phyloP scores from a whole-genome alignment of 257 asterid species.

The Ajuga chamaepitys region DNA sequence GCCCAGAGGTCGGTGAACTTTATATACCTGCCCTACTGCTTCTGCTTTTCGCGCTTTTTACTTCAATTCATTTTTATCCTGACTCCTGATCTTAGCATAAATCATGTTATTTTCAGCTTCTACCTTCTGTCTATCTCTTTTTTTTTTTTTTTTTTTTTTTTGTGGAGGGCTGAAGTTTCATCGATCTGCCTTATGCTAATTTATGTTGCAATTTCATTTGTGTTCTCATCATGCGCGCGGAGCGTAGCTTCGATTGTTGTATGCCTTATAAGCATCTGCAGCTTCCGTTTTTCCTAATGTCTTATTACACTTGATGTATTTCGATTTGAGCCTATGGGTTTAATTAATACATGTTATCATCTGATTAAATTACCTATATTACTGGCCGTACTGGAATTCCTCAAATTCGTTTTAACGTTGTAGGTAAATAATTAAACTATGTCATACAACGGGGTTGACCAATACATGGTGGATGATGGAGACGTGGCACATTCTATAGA shows the following conservation, averaged over 20 bases:
- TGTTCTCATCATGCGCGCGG: too few species aligned
- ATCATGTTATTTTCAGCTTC: not conserved
- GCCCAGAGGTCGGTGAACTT: conserved; percentile 3
- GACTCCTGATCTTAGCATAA: not conserved
- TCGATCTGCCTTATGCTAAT: not conserved
- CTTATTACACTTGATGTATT: not conserved
- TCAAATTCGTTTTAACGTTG: not conserved
- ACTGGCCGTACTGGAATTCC: not conserved
- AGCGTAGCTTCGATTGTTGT: not conserved
- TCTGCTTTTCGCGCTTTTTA: not conserved
- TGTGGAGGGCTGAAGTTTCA: not conserved
- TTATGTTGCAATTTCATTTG: not conserved
- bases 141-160: not conserved
- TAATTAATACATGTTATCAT: not conserved
- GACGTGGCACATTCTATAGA: conserved; percentile 33
- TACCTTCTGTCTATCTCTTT: not conserved
- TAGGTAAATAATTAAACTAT: conserved; percentile 11
- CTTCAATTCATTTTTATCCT: not conserved
- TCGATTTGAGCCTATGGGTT: not conserved
- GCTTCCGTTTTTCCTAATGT: not conserved
- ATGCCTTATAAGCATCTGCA: not conserved
- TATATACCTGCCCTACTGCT: not conserved
- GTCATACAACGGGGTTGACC: conserved; percentile 31
- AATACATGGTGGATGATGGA: conserved; percentile 34
- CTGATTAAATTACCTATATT: not conserved